Conservation (phyloP, 2,329 filamentous ascomycete species). For the Tetracladium maxilliforme region DNA sequence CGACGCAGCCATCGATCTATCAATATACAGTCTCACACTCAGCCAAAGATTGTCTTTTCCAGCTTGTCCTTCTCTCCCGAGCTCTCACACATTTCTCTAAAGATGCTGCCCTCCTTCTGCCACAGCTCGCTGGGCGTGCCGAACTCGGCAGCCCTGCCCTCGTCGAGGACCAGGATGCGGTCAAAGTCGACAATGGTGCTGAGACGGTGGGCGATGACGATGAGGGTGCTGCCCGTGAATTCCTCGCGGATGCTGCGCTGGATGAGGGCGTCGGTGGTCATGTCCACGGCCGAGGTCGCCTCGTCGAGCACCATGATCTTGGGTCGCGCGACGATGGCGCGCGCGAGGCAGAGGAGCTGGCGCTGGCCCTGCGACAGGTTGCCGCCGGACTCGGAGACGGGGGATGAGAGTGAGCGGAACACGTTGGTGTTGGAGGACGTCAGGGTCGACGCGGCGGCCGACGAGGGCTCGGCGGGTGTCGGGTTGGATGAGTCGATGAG, state of each 20-base stretch:
- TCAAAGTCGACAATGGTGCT: constrained; percentile 67
- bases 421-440: constrained; percentile 56
- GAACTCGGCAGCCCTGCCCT: constrained; percentile 51
- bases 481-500: constrained; percentile 45
- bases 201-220: constrained; percentile 62
- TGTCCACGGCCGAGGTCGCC: constrained; percentile 63
- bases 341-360: constrained; percentile 58
- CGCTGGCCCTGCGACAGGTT: constrained; percentile 63
- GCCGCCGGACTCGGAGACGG: constrained; percentile 52
- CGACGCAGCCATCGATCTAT: too few relatives aligned
- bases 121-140: constrained; percentile 48
- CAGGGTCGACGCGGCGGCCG: neutral
- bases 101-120: constrained; percentile 27
- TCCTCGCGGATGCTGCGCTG: constrained; percentile 61
- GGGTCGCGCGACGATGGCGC: constrained; percentile 53
- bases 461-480: constrained; percentile 10
- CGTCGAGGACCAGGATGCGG: constrained; percentile 53
- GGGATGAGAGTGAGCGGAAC: constrained; percentile 44
- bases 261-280: constrained; percentile 57
- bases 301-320: constrained; percentile 68
- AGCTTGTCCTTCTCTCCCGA: constrained; percentile 7
- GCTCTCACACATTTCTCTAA: constrained; percentile 31
- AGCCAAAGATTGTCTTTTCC: constrained; percentile 3
- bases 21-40: too few relatives aligned
- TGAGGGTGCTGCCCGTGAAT: constrained; percentile 49